Conservation (phyloP, 345 rosid genomes). For the Populus ilicifolia region DNA sequence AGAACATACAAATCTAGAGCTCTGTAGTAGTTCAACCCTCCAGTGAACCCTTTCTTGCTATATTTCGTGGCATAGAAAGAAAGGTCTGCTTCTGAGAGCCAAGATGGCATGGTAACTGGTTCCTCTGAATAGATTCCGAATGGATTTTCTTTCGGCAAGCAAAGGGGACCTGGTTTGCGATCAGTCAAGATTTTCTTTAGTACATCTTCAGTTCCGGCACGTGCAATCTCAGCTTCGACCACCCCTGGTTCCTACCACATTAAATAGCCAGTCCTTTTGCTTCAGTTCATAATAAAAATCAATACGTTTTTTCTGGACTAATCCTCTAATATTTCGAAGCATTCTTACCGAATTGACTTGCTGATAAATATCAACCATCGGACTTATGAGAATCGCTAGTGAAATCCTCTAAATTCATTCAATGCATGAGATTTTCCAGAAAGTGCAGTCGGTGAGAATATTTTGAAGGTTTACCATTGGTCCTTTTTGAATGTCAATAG, state of each 20-base stretch:
- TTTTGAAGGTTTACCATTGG: background rate
- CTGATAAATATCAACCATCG: background rate
- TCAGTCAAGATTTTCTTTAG: slow-evolving; percentile 38
- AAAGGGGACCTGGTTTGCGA: slow-evolving; percentile 44
- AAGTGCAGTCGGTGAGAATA: background rate
- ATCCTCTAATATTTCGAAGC: background rate
- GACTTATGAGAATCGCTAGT: background rate
- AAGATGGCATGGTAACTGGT: slow-evolving; percentile 44
- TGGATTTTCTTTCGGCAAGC: slow-evolving; percentile 45
- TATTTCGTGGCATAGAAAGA: slow-evolving; percentile 42
- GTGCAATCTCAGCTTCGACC: slow-evolving; percentile 52
- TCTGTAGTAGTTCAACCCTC: slow-evolving; percentile 76
- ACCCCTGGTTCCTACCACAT: slow-evolving; percentile 48
- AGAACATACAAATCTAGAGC: slow-evolving; percentile 58
- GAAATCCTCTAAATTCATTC: background rate
- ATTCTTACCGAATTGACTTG: background rate
- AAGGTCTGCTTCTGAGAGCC: slow-evolving; percentile 67
- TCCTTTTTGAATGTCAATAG: too few relatives aligned
- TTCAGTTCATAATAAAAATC: background rate
- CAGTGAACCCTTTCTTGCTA: slow-evolving; percentile 56
- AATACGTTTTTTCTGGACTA: background rate
- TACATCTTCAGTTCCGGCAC: slow-evolving; percentile 33
- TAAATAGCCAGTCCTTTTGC: background rate
- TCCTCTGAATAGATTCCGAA: slow-evolving; percentile 19
- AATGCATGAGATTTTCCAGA: background rate